These are phyloP conservation scores for Fusarium irregulare DNA, from an alignment of 2,329 filamentous ascomycete genomes.

Conservation along the genomic window DNA sequence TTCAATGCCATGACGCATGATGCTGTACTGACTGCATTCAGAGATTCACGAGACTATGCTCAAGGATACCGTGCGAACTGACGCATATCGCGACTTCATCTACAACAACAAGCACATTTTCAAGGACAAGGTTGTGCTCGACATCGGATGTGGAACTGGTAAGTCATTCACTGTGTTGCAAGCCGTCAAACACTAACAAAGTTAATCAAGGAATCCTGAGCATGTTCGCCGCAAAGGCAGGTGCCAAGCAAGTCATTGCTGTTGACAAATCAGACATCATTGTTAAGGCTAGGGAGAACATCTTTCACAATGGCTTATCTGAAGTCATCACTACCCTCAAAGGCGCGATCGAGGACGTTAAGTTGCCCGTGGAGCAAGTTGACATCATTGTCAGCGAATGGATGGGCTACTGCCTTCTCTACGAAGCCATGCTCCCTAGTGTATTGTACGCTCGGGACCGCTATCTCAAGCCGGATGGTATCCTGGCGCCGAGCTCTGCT, in stretches of 20 bases:
- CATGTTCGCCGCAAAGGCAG: conserved; percentile 94
- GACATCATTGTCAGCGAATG: conserved; percentile 97
- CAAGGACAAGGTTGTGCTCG: conserved; percentile 85
- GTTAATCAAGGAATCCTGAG: conserved; percentile 76
- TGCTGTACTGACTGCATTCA: conserved; percentile 47
- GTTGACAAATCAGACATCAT: conserved; percentile 95
- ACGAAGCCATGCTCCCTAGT: conserved; percentile 95
- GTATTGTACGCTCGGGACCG: conserved; percentile 89
- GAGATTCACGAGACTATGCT: conserved; percentile 97
- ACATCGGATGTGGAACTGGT: conserved; percentile 86
- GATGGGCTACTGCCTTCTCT: conserved; percentile 96
- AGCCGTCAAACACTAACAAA: conserved; percentile 13
- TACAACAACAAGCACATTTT: conserved; percentile 92
- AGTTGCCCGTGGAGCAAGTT: conserved; percentile 80
- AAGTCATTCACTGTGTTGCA: conserved; percentile 33
- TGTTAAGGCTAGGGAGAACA: conserved; percentile 84
- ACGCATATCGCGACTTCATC: conserved; percentile 94
- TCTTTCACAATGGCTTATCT: conserved; percentile 82
- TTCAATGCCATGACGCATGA: neutral
- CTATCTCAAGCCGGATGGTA: conserved; percentile 81
- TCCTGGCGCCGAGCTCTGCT: conserved; percentile 88
- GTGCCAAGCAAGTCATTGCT: conserved; percentile 85
- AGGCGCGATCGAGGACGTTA: conserved; percentile 89
- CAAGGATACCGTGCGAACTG: conserved; percentile 87
- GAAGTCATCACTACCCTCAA: conserved; percentile 81